phyloP scores from a whole-genome alignment of 2,329 filamentous ascomycete genomes.

The Teratosphaeriaceae sp. region DNA sequence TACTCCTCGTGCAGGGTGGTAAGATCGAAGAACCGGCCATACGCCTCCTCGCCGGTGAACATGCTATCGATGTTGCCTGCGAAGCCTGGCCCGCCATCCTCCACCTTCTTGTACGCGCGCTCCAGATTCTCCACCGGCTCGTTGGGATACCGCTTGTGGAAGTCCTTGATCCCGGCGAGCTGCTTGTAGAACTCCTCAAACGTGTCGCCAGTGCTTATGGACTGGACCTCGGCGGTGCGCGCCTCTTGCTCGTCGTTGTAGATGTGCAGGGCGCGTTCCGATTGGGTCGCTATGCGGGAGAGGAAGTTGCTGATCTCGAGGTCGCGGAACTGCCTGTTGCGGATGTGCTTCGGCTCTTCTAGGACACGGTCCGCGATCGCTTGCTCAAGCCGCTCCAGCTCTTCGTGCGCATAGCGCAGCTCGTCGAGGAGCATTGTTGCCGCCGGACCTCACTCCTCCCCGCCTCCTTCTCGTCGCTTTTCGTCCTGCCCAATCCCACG shows the following conservation, averaged over 20 bases:
- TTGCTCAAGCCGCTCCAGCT: slow-evolving; percentile 91
- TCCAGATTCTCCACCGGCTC: slow-evolving; percentile 94
- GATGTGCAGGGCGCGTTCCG: slow-evolving; percentile 69
- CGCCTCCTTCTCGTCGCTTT: neutral
- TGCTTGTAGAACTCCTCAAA: slow-evolving; percentile 91
- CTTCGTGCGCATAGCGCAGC: slow-evolving; percentile 89
- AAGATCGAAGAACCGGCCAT: slow-evolving; percentile 86
- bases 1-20: slow-evolving; percentile 79
- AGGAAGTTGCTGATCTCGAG: slow-evolving; percentile 87
- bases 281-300: slow-evolving; percentile 80
- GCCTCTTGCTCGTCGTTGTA: slow-evolving; percentile 73
- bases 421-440: slow-evolving; percentile 75
- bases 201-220: slow-evolving; percentile 75
- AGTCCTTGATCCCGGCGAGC: slow-evolving; percentile 71
- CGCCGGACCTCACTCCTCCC: neutral
- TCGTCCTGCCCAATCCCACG: neutral
- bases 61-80: slow-evolving; percentile 69
- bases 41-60: slow-evolving; percentile 94
- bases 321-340: slow-evolving; percentile 81
- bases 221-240: slow-evolving; percentile 72
- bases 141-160: slow-evolving; percentile 86
- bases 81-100: slow-evolving; percentile 39
- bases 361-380: slow-evolving; percentile 82
- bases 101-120: slow-evolving; percentile 75
- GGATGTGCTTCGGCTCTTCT: slow-evolving; percentile 84